phyloP scores from a whole-genome alignment of 2,329 filamentous ascomycete genomes.

The Gnomoniopsis sp. region DNA sequence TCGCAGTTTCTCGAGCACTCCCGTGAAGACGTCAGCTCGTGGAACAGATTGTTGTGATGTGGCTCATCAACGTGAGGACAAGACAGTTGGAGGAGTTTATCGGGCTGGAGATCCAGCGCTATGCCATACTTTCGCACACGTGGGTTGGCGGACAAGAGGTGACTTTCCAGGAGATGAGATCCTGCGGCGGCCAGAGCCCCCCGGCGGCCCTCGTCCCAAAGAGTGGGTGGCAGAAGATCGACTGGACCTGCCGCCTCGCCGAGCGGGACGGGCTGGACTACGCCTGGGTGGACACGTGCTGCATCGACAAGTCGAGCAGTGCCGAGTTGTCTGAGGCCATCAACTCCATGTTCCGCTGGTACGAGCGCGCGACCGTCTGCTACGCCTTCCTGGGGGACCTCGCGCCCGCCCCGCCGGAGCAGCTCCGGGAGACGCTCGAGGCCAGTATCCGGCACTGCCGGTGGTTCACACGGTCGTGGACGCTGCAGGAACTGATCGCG shows the following conservation, averaged over 20 bases:
- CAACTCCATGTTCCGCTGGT: too few species aligned
- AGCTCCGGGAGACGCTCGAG: not conserved
- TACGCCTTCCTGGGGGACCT: conserved; percentile 3
- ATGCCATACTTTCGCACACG: conserved; percentile 13
- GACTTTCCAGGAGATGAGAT: conserved; percentile 4
- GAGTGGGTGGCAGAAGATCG: conserved; percentile 2
- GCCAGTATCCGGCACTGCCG: conserved; percentile 1
- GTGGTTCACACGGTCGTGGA: conserved; percentile 16
- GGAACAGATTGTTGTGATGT: too few species aligned
- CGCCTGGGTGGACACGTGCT: not conserved
- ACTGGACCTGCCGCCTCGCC: not conserved
- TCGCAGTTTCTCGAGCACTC: too few species aligned
- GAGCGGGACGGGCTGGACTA: not conserved
- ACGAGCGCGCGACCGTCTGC: not conserved
- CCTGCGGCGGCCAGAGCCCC: not conserved
- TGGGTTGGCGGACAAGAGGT: conserved; percentile 11
- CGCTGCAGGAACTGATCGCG: conserved; percentile 15
- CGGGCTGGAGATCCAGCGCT: not conserved
- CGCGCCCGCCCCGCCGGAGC: too few species aligned
- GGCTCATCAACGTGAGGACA: conserved; percentile 9
- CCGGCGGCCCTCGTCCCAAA: not conserved
- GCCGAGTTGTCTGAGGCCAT: not conserved
- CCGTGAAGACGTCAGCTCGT: too few species aligned
- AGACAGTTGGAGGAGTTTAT: conserved; percentile 7
- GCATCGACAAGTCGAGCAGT: not conserved